Conservation (phyloP, 148 eudicot species). For the Persicaria tinctoria region DNA sequence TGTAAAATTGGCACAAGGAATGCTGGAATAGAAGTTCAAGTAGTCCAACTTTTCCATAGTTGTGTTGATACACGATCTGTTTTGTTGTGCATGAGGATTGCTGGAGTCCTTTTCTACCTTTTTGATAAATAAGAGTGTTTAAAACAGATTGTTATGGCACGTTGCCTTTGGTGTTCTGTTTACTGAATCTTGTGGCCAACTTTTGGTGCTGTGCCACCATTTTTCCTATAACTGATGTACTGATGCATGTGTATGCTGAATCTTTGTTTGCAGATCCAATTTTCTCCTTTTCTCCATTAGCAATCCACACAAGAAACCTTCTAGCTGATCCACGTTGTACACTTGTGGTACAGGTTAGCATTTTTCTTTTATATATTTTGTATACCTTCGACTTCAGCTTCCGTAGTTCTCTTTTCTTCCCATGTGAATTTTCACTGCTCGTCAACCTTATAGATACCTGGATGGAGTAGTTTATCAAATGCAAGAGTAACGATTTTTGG, state of each 20-base stretch:
- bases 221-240: neutral
- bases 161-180: neutral
- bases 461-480: constrained; percentile 99
- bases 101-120: too few species aligned
- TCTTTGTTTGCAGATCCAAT: constrained; percentile 72
- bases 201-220: neutral
- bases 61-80: too few species aligned
- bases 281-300: constrained; percentile 95
- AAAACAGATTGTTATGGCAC: too few species aligned
- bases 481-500: constrained; percentile 97
- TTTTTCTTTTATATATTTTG: neutral
- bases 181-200: neutral
- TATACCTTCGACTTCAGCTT: neutral
- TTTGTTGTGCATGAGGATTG: too few species aligned
- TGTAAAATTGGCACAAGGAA: neutral
- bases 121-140: too few species aligned
- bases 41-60: too few species aligned
- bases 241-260: neutral
- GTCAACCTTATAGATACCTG: constrained; percentile 69
- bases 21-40: too few species aligned
- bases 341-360: constrained; percentile 84
- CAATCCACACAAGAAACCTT: constrained; percentile 92
- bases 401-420: neutral
- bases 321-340: constrained; percentile 92
- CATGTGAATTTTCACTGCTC: constrained; percentile 20